Evolutionary conservation across 2,329 filamentous ascomycete species (phyloP), one percentile per base, ranked within the genome.

Genomic region (Botrytis elliptica): DNA sequence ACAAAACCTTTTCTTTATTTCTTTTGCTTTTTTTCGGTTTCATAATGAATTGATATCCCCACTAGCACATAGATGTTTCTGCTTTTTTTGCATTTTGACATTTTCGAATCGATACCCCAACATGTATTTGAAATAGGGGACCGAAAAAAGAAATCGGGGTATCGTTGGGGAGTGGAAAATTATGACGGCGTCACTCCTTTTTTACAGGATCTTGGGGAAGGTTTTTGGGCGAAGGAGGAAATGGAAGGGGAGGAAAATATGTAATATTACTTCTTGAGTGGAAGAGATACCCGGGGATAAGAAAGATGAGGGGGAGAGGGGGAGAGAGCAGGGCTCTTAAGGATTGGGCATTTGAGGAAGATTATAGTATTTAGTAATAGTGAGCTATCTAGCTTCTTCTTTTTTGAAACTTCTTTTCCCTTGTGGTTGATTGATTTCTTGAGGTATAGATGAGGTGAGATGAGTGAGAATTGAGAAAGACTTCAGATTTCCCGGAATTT

Each of bases 31-130:
- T 40, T 64, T 49, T n/a, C 38, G n/a, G 52, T 74, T 65, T 67
- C n/a, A 60, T 72, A 52, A 74, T 44, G 71, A 63, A 74, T 75
- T 70, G 76, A 76, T 77, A 75, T 76, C 75, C 76, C 76, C 73
- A 74, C 57, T 68, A 77, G 76, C 75, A 78, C 73, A 78, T 78
- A 77, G 76, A 77, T 52, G 73, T 75, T 72, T 71, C 67, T 59
- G 25, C 60, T 71, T 74, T 74, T 70, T 67, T 68, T 25, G 9
- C 12, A 29, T 57, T 42, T 55, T 40, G 46, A 40, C 33, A 33
- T 68, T 55, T 55, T 57, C 65, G 18, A 68, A 57, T 40, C 46
- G 36, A 68, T 68, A 55, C 46, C 36, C 65, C 49, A 57, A 33
- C 25, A 40, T 71, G 66, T 59, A 71, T 60, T 22, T 70, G 38